phyloP scores from a whole-genome alignment of 2,329 filamentous ascomycete genomes.

The Ascochyta pisi region DNA sequence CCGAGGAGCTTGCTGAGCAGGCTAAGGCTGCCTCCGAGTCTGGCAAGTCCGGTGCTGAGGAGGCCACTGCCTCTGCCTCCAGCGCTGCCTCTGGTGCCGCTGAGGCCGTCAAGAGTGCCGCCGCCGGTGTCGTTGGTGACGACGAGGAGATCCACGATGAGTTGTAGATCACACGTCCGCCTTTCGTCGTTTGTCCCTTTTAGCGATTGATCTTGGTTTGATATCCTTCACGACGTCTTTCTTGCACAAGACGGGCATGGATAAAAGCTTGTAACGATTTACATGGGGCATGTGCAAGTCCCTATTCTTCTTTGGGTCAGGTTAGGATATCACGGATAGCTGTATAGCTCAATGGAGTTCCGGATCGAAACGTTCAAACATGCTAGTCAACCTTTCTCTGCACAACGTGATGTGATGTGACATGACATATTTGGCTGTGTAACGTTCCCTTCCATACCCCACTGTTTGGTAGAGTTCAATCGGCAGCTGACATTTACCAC shows the following conservation, averaged over 20 bases:
- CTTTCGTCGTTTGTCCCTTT: conserved; percentile 20
- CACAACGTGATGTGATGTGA: not conserved
- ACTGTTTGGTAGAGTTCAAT: too few species aligned
- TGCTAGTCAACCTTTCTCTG: not conserved
- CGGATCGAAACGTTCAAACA: conserved; percentile 28
- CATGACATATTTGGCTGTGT: not conserved
- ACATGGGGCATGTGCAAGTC: conserved; percentile 26
- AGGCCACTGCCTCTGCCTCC: conserved; percentile 43
- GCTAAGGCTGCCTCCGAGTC: conserved; percentile 48
- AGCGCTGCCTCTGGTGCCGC: conserved; percentile 45
- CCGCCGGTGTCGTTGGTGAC: conserved; percentile 48
- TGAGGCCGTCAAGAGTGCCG: conserved; percentile 47
- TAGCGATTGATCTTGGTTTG: conserved; percentile 33
- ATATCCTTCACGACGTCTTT: conserved; percentile 24
- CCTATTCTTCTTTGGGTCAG: conserved; percentile 17
- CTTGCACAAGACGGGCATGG: conserved; percentile 25
- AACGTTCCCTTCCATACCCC: not conserved
- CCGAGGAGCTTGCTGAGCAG: conserved; percentile 49
- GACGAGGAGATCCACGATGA: conserved; percentile 68
- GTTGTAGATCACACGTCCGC: conserved; percentile 64
- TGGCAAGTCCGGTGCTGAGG: conserved; percentile 47
- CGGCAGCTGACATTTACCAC: too few species aligned
- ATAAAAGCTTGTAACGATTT: conserved; percentile 35
- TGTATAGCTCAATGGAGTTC: conserved; percentile 39
- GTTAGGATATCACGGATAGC: conserved; percentile 30